Percentiles rank a stretch among this genome's conserved stretches.
Evolutionary conservation across 305 asterid genomes (phyloP).

Genomic region (Rubia tinctorum): DNA sequence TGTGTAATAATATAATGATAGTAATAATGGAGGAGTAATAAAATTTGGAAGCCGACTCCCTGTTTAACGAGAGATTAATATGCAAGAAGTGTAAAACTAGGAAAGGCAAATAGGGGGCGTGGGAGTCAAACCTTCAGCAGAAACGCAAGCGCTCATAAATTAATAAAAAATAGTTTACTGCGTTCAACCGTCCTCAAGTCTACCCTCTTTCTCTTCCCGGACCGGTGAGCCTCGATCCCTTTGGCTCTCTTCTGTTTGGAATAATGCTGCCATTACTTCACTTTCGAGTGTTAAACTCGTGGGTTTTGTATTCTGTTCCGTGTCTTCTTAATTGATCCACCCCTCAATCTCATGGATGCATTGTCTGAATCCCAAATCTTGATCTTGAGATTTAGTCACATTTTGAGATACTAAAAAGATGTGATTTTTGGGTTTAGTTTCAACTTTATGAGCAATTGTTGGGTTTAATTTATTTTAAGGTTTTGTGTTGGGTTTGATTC

Average conservation of each 20-base stretch:
- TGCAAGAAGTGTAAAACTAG: too few species aligned
- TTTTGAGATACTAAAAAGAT: neutral
- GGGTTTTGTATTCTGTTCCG: neutral
- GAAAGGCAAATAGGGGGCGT: too few species aligned
- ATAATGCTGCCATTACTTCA: neutral
- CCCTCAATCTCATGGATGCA: neutral
- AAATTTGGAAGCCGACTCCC: too few species aligned
- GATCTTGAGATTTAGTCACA: slow-evolving; percentile 3
- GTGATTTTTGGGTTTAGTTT: neutral
- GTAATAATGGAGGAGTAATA: too few species aligned
- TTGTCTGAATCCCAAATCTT: neutral
- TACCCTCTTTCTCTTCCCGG: neutral
- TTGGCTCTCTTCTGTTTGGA: neutral
- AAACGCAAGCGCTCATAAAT: neutral
- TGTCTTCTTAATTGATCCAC: neutral
- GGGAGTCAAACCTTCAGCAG: neutral
- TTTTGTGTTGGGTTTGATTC: neutral
- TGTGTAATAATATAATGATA: too few species aligned
- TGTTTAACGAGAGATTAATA: too few species aligned
- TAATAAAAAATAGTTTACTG: neutral
- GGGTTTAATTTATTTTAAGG: neutral
- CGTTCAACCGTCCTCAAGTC: neutral
- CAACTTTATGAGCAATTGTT: neutral
- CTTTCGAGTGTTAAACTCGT: neutral
- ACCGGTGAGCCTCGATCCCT: neutral